Base-by-base conservation (phyloP, 2,329 filamentous ascomycete species). In the Pseudocercospora cruenta region DNA sequence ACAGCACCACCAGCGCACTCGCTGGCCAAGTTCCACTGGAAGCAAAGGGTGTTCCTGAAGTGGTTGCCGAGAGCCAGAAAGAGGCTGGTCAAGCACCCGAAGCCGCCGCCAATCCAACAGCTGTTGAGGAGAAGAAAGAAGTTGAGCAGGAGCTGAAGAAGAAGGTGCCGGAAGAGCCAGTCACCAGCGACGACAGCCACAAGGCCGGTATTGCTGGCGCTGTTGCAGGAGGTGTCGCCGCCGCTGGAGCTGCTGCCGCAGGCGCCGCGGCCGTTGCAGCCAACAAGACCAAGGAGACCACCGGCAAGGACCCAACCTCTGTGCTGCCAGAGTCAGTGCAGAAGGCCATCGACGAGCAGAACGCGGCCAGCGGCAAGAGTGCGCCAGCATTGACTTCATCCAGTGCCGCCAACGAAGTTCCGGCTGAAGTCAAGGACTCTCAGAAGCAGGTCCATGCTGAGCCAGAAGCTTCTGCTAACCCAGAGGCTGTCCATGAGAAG, bases 401-500 rank as follows among this genome's bases (percentile, higher is more conserved):
- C n/a, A 36, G 36, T 26, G 57, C 71, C 31, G 60, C 71, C 22
- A 64, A 58, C 57, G 69, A 65, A 14, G 74, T 76, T 0, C 75
- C 76, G 19, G 63, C 69, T 12, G 72, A 72, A 57, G 75, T 77
- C 22, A 67, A 68, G 19, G 70, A 69, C 10, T 75, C 73, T 33
- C 75, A 76, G 63, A 70, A 74, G 62, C 69, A 74, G 60, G 75
- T 74, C 1, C 69, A 72, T 39, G 78, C 84, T 73, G 83, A 82
- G 67, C 90, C 91, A 8, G 92, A 95, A 79, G 92, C 92, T 36
- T 87, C 90, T 39, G 85, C 86, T 63, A 90, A 88, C 78, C 82
- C 87, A 1, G 84, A 84, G 63, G 90, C 89, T 19, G 91, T 95
- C 6, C 81, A 86, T 68, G 91, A 94, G 72, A 95, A 95, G 86